These are phyloP conservation scores for Phytopythium chamaehyphon DNA, from an alignment of 352 stramenopile species.

Conservation along the genomic window DNA sequence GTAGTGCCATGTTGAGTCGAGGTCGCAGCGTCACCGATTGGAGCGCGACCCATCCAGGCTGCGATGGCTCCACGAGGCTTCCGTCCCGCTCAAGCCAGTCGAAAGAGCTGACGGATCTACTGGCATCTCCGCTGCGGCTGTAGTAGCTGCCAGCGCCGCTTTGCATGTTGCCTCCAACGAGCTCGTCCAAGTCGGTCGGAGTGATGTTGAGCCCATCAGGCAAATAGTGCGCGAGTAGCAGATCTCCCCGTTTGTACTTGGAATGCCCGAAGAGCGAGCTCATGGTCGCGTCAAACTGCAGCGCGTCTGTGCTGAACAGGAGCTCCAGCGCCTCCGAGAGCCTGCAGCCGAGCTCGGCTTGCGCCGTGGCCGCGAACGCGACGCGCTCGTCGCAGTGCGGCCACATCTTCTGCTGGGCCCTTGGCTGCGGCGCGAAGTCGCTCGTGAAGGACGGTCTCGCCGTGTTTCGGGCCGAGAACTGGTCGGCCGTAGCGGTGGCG, in stretches of 20 bases:
- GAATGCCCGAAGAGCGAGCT: slow-evolving; percentile 42
- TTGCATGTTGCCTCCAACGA: neutral
- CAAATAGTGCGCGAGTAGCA: slow-evolving; percentile 38
- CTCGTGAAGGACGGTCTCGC: neutral
- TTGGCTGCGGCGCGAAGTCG: slow-evolving; percentile 5
- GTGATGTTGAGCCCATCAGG: slow-evolving; percentile 14
- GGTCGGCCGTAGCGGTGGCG: neutral
- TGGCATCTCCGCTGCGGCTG: slow-evolving; percentile 6
- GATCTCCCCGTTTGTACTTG: slow-evolving; percentile 52
- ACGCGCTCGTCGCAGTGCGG: slow-evolving; percentile 37
- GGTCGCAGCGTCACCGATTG: slow-evolving; percentile 45
- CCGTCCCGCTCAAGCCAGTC: slow-evolving; percentile 15
- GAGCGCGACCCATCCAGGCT: slow-evolving; percentile 34
- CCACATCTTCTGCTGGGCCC: slow-evolving; percentile 31
- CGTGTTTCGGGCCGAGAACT: neutral
- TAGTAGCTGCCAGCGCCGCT: neutral
- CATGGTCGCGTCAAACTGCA: slow-evolving; percentile 56
- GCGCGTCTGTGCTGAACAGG: slow-evolving; percentile 55
- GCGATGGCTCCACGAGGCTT: slow-evolving; percentile 19
- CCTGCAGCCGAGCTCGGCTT: slow-evolving; percentile 51
- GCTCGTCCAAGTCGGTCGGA: slow-evolving; percentile 9
- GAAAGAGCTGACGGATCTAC: neutral
- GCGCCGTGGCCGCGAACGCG: slow-evolving; percentile 46
- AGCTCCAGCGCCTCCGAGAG: slow-evolving; percentile 50
- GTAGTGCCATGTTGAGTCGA: slow-evolving; percentile 18